Evolutionary conservation across 768 basidiomycete species (phyloP), one percentile per base, ranked within the genome.

Genomic region (Mycena epipterygia): DNA sequence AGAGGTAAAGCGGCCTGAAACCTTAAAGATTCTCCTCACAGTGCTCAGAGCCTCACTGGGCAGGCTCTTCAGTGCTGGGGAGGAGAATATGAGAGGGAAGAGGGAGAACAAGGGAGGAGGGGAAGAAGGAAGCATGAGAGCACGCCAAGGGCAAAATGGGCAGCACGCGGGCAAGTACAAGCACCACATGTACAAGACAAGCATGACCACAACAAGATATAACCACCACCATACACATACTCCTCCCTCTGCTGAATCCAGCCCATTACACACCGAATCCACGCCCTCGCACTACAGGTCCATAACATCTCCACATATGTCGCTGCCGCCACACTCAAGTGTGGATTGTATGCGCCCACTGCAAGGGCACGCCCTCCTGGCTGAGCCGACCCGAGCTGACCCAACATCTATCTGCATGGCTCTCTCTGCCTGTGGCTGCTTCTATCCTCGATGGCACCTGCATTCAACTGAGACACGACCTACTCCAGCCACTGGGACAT

Each of bases 101-200:
- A 48, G 46, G 46, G 46, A 48, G 46, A 48, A 48, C 46, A 48
- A 25, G 46, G n/a, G 46, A 48, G 46, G 46, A 48, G 46, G 46
- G 46, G 46, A 48, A 48, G 46, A 48, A 48, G 46, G 46, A 48
- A 48, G 46, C 46, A 7, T 25, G 46, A 48, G 46, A 48, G 46
- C 46, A 25, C 46, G 46, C n/a, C 46, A 25, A 48, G 46, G 46
- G 46, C 46, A 48, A 48, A 48, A 48, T 48, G 46, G 46, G 46
- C 5, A 25, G 46, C 46, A 23, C 46, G 5, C 46, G 14, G 42
- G 42, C 42, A 21, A 44, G 42, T 44, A 44, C n/a, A 21, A 44
- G 42, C 42, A 44, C 42, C 42, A 17, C 42, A 44, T 44, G 42
- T 44, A 44, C 42, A 17, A 44, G 42, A 44, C 42, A n/a, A n/a